phyloP scores from a whole-genome alignment of 1,139 yeast species.

The Candida sp. region DNA sequence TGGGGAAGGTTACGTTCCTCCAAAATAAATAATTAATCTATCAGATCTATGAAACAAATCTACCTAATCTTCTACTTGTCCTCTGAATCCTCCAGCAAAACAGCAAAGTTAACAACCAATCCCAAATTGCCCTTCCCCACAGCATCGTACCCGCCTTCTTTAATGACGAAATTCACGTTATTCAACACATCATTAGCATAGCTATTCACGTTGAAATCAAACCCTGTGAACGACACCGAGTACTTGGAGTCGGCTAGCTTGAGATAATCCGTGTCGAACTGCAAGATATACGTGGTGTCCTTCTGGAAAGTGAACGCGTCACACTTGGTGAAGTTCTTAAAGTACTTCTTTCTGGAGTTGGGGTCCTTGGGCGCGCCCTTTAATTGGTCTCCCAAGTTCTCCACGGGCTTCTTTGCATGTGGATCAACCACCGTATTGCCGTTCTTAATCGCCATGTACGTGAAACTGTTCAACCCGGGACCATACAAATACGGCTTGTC shows the following conservation, averaged over 20 bases:
- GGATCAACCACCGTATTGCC: conserved; percentile 6
- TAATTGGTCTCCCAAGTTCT: conserved; percentile 19
- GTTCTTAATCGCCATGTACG: conserved; percentile 26
- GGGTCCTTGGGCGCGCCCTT: conserved; percentile 34
- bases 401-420: conserved; percentile 12
- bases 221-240: conserved; percentile 45
- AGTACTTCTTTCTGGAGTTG: conserved; percentile 36
- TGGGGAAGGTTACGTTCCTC: too few species aligned
- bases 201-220: conserved; percentile 43
- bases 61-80: conserved; percentile 5
- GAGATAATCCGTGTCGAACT: conserved; percentile 45
- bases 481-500: conserved; percentile 71
- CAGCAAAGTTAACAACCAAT: conserved; percentile 42
- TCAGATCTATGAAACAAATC: neutral
- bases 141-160: conserved; percentile 42
- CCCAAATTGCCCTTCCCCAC: conserved; percentile 41
- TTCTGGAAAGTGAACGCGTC: conserved; percentile 34
- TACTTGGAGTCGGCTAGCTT: conserved; percentile 47
- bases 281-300: conserved; percentile 27
- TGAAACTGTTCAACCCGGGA: conserved; percentile 61
- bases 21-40: neutral
- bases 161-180: conserved; percentile 50
- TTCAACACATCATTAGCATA: conserved; percentile 47
- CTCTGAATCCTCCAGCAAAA: conserved; percentile 33
- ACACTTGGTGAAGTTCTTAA: conserved; percentile 31